These are phyloP conservation scores for Plenodomus biglobosus DNA, from an alignment of 2,329 filamentous ascomycete species.

Conservation along the genomic window DNA sequence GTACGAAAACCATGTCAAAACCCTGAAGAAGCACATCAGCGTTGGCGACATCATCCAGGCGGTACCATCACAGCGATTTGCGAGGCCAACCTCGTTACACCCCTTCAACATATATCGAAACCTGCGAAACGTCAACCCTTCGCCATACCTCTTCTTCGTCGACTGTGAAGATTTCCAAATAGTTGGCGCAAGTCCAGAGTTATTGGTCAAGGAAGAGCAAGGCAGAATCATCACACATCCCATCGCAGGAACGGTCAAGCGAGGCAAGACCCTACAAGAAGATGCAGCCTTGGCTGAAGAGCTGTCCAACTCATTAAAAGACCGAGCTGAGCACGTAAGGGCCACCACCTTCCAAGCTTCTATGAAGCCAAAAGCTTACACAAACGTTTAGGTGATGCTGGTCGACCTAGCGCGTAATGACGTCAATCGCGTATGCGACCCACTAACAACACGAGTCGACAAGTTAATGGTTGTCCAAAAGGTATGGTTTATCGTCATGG, in stretches of 20 bases:
- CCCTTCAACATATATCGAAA: conserved; percentile 98
- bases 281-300: conserved; percentile 78
- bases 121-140: conserved; percentile 94
- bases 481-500: conserved; percentile 17
- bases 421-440: conserved; percentile 93
- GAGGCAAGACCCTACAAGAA: conserved; percentile 77
- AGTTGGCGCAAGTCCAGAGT: conserved; percentile 89
- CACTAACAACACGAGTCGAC: conserved; percentile 85
- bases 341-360: conserved; percentile 7
- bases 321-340: conserved; percentile 55
- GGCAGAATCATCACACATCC: conserved; percentile 93
- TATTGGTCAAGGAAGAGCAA: conserved; percentile 86
- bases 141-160: conserved; percentile 95
- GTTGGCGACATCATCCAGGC: conserved; percentile 96
- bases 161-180: conserved; percentile 92
- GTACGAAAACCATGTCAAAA: conserved; percentile 86
- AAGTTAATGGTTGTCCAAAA: conserved; percentile 73
- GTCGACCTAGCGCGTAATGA: conserved; percentile 96
- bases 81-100: conserved; percentile 84
- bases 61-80: conserved; percentile 90
- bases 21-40: conserved; percentile 86
- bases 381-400: conserved; percentile 75
- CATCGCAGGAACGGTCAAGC: conserved; percentile 92
- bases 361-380: conserved; percentile 59
- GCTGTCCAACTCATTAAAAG: conserved; percentile 79